Conservation (phyloP, 257 asterid genomes). For the Sherardia arvensis region DNA sequence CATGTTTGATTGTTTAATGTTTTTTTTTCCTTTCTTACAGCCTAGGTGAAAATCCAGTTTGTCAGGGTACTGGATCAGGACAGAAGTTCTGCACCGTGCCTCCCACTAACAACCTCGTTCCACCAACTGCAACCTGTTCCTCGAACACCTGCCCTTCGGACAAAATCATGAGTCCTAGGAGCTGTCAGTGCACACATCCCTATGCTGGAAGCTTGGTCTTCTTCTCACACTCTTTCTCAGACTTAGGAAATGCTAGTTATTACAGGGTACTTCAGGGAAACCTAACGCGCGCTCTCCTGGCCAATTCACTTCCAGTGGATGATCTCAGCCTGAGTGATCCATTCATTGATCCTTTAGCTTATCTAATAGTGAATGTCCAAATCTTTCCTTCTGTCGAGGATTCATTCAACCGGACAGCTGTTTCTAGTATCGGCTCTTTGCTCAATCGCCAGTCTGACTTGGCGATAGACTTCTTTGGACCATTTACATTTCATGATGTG, state of each 20-base stretch:
- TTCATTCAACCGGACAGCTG: slow-evolving; percentile 44
- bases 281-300: slow-evolving; percentile 35
- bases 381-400: slow-evolving; percentile 59
- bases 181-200: slow-evolving; percentile 59
- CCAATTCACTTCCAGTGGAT: slow-evolving; percentile 58
- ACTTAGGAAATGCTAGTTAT: slow-evolving; percentile 49
- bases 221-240: slow-evolving; percentile 63
- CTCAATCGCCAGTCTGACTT: slow-evolving; percentile 59
- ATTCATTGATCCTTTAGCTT: slow-evolving; percentile 29
- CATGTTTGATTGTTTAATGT: background rate
- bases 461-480: slow-evolving; percentile 46
- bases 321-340: slow-evolving; percentile 44
- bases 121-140: slow-evolving; percentile 34
- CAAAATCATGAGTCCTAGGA: slow-evolving; percentile 42
- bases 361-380: slow-evolving; percentile 46
- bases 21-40: slow-evolving; percentile 36
- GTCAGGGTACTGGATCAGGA: slow-evolving; percentile 38
- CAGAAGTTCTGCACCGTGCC: slow-evolving; percentile 31
- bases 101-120: slow-evolving; percentile 13
- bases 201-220: slow-evolving; percentile 67
- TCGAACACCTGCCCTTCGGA: slow-evolving; percentile 34
- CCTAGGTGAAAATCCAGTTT: slow-evolving; percentile 58
- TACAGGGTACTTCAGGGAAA: slow-evolving; percentile 37
- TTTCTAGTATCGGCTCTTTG: slow-evolving; percentile 46
- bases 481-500: slow-evolving; percentile 53